A percentile compares a stretch with the other conserved stretches of the same genome.
phyloP scores from a whole-genome alignment of 2,329 filamentous ascomycete species.

The Pseudopithomyces chartarum region DNA sequence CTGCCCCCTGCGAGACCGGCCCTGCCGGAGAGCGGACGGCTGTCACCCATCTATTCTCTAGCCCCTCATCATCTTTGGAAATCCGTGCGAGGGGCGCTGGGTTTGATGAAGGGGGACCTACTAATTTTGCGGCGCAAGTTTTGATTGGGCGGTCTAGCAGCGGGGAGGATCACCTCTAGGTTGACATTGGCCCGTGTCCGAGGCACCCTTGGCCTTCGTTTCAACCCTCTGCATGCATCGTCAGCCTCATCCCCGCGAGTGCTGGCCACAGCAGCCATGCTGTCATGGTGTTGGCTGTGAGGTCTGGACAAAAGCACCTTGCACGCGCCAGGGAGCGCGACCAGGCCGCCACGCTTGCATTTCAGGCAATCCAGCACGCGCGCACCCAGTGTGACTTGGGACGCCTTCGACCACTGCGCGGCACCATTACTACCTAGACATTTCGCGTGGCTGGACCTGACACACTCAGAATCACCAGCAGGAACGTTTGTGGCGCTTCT shows the following conservation, averaged over 20 bases:
- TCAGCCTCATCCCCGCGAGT: constrained; percentile 1
- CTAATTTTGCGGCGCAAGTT: neutral
- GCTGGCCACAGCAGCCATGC: too few relatives aligned
- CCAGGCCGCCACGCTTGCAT: neutral
- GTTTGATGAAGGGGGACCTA: constrained; percentile 13
- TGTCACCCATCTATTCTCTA: neutral
- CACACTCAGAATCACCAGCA: neutral
- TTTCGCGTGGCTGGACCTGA: neutral
- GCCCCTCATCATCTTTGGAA: neutral
- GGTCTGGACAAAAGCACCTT: neutral
- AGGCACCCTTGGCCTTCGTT: neutral
- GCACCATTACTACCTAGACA: neutral
- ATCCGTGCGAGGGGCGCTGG: neutral
- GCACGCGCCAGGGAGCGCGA: neutral
- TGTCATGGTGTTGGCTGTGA: too few relatives aligned
- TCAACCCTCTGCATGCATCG: neutral
- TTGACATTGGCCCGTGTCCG: neutral
- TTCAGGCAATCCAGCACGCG: neutral
- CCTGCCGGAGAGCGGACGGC: neutral
- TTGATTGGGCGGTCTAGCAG: constrained; percentile 3
- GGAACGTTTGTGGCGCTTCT: neutral
- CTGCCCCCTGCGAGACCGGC: neutral
- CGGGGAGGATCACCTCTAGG: constrained; percentile 10
- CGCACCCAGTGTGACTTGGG: neutral
- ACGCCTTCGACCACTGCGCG: too few relatives aligned